Evolutionary conservation across 164 flowering plant genomes (phyloP).

Genomic region (Piper betle): DNA sequence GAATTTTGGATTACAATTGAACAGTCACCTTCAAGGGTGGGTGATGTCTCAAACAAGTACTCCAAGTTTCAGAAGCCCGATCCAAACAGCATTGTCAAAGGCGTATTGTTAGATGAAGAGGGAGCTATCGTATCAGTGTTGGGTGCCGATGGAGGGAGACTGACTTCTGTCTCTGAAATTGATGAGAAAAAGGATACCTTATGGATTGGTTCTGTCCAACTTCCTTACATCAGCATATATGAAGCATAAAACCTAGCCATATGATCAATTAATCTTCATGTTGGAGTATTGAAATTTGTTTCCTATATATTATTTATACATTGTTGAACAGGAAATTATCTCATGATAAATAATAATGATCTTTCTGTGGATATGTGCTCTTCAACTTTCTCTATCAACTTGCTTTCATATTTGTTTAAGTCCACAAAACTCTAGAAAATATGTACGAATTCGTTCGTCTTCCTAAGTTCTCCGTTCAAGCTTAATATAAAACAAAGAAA

Average conservation of each 20-base stretch:
- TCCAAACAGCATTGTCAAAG: neutral
- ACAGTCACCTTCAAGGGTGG: neutral
- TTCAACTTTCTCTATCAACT: too few species aligned
- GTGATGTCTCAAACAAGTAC: neutral
- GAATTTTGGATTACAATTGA: neutral
- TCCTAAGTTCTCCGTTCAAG: too few species aligned
- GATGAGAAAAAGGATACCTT: neutral
- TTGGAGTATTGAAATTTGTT: too few species aligned
- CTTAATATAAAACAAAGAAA: too few species aligned
- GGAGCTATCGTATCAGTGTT: neutral
- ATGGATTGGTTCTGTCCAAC: slow-evolving; percentile 5
- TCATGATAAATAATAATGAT: too few species aligned
- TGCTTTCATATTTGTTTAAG: too few species aligned
- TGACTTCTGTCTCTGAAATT: neutral
- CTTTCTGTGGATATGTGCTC: too few species aligned
- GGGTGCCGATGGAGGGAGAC: neutral
- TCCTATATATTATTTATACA: too few species aligned
- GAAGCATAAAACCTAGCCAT: neutral
- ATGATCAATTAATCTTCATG: too few species aligned
- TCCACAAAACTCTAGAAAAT: too few species aligned
- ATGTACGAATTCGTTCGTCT: too few species aligned
- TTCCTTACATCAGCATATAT: neutral
- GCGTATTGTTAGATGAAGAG: neutral
- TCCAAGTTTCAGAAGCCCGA: neutral
- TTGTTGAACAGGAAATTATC: too few species aligned